Percentiles rank a stretch among this genome's conserved stretches.
phyloP scores from a whole-genome alignment of 2,329 filamentous ascomycete species.

The Fusarium sp. region DNA sequence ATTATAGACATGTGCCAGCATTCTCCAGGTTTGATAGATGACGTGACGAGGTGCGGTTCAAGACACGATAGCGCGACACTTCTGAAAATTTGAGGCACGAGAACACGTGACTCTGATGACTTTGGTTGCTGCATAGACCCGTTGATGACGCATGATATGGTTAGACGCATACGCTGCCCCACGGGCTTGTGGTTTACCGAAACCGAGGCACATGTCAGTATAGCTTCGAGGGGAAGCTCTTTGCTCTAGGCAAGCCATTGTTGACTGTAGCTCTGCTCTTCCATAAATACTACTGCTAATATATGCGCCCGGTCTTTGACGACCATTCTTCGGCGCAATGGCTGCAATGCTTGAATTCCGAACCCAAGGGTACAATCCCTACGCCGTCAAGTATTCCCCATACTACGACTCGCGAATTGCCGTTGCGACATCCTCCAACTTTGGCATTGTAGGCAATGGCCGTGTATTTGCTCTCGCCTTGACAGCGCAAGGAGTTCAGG shows the following conservation, averaged over 20 bases:
- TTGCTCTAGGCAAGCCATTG: constrained; percentile 13
- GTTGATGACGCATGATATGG: constrained; percentile 20
- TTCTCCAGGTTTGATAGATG: neutral
- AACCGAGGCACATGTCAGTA: constrained; percentile 53
- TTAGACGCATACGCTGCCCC: constrained; percentile 41
- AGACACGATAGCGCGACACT: constrained; percentile 6
- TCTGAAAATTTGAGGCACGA: constrained; percentile 29
- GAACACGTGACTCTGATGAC: constrained; percentile 41
- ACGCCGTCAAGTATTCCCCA: constrained; percentile 97
- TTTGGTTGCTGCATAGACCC: constrained; percentile 31
- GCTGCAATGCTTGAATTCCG: constrained; percentile 90
- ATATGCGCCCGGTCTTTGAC: constrained; percentile 34
- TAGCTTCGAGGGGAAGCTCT: constrained; percentile 17
- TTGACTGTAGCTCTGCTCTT: constrained; percentile 11
- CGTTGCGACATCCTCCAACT: constrained; percentile 92
- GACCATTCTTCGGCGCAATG: constrained; percentile 46
- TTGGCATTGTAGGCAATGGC: constrained; percentile 96
- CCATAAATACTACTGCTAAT: constrained; percentile 21
- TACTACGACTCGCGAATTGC: constrained; percentile 97
- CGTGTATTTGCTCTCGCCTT: constrained; percentile 86
- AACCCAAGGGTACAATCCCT: constrained; percentile 94
- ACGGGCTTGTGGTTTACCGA: constrained; percentile 45
- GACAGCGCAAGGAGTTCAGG: constrained; percentile 83
- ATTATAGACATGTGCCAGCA: neutral
- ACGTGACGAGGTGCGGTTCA: neutral